Evolutionary conservation across 139 green algal species (phyloP), one percentile per base, ranked within the genome.

Genomic region (Tetraselmis chui): DNA sequence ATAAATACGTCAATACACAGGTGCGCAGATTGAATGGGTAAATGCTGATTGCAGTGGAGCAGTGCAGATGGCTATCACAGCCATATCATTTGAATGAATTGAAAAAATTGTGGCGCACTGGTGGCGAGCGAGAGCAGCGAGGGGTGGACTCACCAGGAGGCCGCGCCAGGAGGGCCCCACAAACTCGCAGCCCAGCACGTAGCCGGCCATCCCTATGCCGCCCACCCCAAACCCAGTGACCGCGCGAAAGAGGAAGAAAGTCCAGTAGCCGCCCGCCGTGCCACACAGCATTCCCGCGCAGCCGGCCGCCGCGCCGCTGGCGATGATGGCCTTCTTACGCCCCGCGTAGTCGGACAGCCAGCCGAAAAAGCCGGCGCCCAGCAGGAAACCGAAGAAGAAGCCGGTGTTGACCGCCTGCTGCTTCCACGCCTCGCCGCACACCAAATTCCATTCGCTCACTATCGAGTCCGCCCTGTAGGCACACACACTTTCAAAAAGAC

Each of bases 371-470:
- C 85, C 81, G 22, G 79, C 86, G 22, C 92, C 92, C 1, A 90
- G 81, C 28, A 94, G 84, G 67, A 85, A 90, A 22, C 91, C 88
- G 0, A 89, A 31, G 80, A 95, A 95, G 83, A 93, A 95, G 28
- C 78, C 83, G 22, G 30, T 77, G 74, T 88, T 88, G 29, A 87
- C 85, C 1, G 89, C 24, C 59, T 92, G 88, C 0, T 83, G 77
- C 27, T 84, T 82, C 89, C 88, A 93, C 5, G 79, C 76, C 11
- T 84, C 30, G 1, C 83, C 67, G 75, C 92, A 95, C 0, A 93
- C 59, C 2, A 95, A 77, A 74, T 92, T 85, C 59, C 90, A 95
- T 59, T 95, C 84, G 1, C 80, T 89, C 0, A 88, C 79, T 1
- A 92, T 32, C 0, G 78, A 83, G 28, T 32, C 24, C 24, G 31